Base-by-base conservation (phyloP, 257 asterid genomes). In the Linaria vulgaris region DNA sequence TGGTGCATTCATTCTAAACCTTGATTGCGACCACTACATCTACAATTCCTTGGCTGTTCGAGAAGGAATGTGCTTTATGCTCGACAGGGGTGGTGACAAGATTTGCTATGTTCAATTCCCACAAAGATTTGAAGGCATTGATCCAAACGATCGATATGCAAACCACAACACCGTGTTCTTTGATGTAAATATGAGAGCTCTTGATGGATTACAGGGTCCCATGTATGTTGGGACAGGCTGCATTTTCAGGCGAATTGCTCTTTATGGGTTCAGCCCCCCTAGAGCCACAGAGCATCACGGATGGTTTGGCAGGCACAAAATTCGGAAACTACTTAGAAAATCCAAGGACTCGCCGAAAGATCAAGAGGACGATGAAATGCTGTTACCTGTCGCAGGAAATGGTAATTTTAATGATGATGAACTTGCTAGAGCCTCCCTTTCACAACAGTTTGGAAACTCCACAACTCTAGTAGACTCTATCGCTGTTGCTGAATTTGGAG, bases 1-100 rank as follows among this genome's bases (percentile, higher is more conserved):
- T 53, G 97, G 97, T 1, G 80, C 97, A 10, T 91, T 91, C 82
- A 85, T 91, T 54, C 88, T 91, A 17, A 91, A 91, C 63, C 87
- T 91, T 22, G 98, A 91, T 54, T 91, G 98, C 24, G 98, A 91
- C 38, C 98, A 91, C 75, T 88, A 91, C 76, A 80, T 91, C 60
- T 74, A 88, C 68, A 91, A 88, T 49, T 86, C 96, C 10, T 12
- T 72, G 43, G 97, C 97, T 12, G 49, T 88, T 37, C 67, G 95
- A 19, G 97, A 91, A 64, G 98, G 98, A n/a, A 91, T 88, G 96
- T 91, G 98, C 66, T 91, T 91, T 64, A 91, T 91, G 98, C 86
- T 91, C 7, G 98, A 88, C 63, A 51, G 94, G 37, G 98, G 98
- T 5, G 98, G 98, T 5, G 98, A 91, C 73, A 78, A 77, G 67